phyloP scores from a whole-genome alignment of 1,139 yeast species.

The Blastobotrys illinoisensis region DNA sequence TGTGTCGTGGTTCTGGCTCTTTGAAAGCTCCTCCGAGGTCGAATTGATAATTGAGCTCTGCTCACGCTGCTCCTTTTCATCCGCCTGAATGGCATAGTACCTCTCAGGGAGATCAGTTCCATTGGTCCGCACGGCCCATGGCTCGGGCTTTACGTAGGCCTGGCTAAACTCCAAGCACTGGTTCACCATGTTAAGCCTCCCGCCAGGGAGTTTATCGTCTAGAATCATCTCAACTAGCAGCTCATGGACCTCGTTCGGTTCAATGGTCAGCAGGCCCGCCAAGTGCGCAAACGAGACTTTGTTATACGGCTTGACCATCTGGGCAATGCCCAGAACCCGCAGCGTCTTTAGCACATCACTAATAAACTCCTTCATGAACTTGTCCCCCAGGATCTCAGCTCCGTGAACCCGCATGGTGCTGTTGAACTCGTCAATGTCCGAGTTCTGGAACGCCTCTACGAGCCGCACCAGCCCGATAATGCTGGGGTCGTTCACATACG shows the following conservation, averaged over 20 bases:
- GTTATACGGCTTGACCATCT: slow-evolving; percentile 38
- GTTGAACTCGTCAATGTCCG: slow-evolving; percentile 36
- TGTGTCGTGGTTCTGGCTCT: neutral
- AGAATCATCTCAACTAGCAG: slow-evolving; percentile 42
- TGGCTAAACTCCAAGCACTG: slow-evolving; percentile 14
- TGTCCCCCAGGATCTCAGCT: slow-evolving; percentile 26
- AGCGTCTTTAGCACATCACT: slow-evolving; percentile 32
- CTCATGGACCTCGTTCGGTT: slow-evolving; percentile 36
- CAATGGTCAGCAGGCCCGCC: slow-evolving; percentile 26
- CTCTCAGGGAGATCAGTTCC: slow-evolving; percentile 13
- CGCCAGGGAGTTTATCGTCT: slow-evolving; percentile 40
- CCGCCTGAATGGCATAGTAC: slow-evolving; percentile 13
- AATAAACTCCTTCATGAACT: slow-evolving; percentile 28
- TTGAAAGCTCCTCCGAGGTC: slow-evolving; percentile 7
- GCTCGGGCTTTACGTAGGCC: slow-evolving; percentile 2
- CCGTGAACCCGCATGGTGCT: slow-evolving; percentile 25
- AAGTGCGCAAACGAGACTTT: slow-evolving; percentile 33
- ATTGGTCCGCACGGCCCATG: neutral
- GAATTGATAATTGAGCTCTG: slow-evolving; percentile 16
- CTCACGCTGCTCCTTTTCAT: slow-evolving; percentile 15
- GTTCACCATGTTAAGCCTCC: slow-evolving; percentile 40
- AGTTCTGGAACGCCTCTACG: slow-evolving; percentile 35
- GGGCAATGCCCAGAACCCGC: slow-evolving; percentile 33
- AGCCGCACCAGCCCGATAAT: slow-evolving; percentile 35
- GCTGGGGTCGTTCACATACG: slow-evolving; percentile 38